Evolutionary conservation across 2,329 filamentous ascomycete species (phyloP).

Genomic region (Curvularia sp.): DNA sequence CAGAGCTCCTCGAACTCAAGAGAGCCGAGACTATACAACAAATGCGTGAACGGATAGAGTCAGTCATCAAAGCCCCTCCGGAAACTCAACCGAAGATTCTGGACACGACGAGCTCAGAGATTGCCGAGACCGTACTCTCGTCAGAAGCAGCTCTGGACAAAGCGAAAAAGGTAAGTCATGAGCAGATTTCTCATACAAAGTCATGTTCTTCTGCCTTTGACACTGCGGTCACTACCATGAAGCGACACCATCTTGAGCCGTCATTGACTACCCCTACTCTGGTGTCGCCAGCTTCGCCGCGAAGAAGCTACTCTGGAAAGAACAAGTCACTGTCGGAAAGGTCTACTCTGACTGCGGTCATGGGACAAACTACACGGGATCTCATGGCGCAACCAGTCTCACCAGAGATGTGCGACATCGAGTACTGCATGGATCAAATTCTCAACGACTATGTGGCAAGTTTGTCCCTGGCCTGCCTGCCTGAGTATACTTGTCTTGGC

Average conservation of each 20-base stretch:
- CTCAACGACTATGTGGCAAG: slow-evolving; percentile 39
- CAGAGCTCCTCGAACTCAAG: slow-evolving; percentile 44
- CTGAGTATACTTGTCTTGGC: slow-evolving; percentile 37
- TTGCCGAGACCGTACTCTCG: slow-evolving; percentile 45
- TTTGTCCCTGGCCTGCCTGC: slow-evolving; percentile 40
- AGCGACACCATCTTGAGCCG: slow-evolving; percentile 26
- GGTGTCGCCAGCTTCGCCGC: slow-evolving; percentile 26
- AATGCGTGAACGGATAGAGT: slow-evolving; percentile 45
- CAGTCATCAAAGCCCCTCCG: slow-evolving; percentile 40
- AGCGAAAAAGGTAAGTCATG: slow-evolving; percentile 49
- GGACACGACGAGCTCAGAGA: slow-evolving; percentile 43
- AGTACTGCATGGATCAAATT: slow-evolving; percentile 22
- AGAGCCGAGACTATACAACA: slow-evolving; percentile 43
- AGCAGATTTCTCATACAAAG: slow-evolving; percentile 35
- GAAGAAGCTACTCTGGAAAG: slow-evolving; percentile 14
- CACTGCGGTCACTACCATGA: slow-evolving; percentile 30
- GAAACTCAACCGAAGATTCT: slow-evolving; percentile 45
- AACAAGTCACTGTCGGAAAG: slow-evolving; percentile 32
- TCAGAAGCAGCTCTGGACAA: slow-evolving; percentile 47
- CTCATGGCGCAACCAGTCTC: slow-evolving; percentile 34
- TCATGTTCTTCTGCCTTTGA: slow-evolving; percentile 33
- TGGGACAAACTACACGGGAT: slow-evolving; percentile 37
- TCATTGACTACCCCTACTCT: slow-evolving; percentile 36
- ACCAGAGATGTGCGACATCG: slow-evolving; percentile 30
- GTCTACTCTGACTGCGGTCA: slow-evolving; percentile 32